phyloP scores from a whole-genome alignment of 2,329 filamentous ascomycete genomes.

The Cladosporium oxysporum region DNA sequence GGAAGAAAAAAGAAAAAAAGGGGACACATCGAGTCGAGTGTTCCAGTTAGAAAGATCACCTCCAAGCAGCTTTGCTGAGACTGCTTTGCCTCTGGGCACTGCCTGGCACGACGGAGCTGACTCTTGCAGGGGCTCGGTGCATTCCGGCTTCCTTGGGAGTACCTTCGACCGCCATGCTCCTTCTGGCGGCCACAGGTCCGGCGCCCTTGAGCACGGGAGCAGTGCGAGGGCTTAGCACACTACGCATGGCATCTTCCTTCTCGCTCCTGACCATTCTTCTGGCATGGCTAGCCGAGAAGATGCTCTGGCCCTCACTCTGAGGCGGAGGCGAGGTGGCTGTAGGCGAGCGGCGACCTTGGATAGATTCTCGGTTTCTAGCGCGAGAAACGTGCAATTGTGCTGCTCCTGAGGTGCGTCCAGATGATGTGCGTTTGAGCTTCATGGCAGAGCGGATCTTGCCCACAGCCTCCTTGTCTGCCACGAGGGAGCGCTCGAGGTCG shows the following conservation, averaged over 20 bases:
- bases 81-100: slow-evolving; percentile 18
- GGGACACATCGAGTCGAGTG: neutral
- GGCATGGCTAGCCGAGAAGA: slow-evolving; percentile 67
- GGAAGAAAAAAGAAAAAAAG: neutral
- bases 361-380: slow-evolving; percentile 36
- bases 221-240: slow-evolving; percentile 62
- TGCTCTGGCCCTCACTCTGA: slow-evolving; percentile 41
- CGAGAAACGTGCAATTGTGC: slow-evolving; percentile 13
- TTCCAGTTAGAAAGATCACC: slow-evolving; percentile 3
- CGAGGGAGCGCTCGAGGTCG: slow-evolving; percentile 30
- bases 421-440: slow-evolving; percentile 46
- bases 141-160: slow-evolving; percentile 15
- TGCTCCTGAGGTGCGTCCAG: slow-evolving; percentile 36
- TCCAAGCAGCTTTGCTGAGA: slow-evolving; percentile 23
- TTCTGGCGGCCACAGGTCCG: slow-evolving; percentile 40
- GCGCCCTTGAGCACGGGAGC: slow-evolving; percentile 60
- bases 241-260: slow-evolving; percentile 50
- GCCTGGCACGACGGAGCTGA: slow-evolving; percentile 21
- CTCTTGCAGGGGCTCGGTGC: slow-evolving; percentile 14
- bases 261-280: slow-evolving; percentile 66
- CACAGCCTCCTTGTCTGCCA: slow-evolving; percentile 32
- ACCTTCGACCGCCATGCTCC: slow-evolving; percentile 30
- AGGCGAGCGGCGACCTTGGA: slow-evolving; percentile 58
- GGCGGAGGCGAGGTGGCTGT: slow-evolving; percentile 47
- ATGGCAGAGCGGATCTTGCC: slow-evolving; percentile 49